Evolutionary conservation across 257 asterid species (phyloP).

Genomic region (Nyctanthes arbortristis): DNA sequence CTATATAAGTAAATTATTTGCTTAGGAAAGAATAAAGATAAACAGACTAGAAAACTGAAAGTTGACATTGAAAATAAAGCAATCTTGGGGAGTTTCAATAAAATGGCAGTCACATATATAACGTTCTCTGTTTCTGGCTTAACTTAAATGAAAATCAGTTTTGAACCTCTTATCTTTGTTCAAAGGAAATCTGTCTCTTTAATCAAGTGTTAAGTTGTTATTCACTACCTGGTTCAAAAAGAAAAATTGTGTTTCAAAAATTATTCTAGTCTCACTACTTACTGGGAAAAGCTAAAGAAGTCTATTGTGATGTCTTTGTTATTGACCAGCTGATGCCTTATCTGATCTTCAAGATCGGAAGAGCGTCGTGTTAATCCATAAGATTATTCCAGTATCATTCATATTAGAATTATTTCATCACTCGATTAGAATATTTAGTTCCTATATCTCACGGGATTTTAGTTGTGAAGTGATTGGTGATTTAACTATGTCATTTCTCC

Average conservation of each 20-base stretch:
- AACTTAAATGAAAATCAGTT: neutral
- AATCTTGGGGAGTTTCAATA: neutral
- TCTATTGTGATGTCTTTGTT: neutral
- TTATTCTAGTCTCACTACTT: neutral
- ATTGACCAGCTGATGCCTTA: neutral
- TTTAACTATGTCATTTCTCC: conserved; percentile 22
- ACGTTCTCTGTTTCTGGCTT: neutral
- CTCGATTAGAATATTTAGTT: conserved; percentile 2
- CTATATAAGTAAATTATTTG: conserved; percentile 19
- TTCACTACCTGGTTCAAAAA: neutral
- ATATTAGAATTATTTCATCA: neutral
- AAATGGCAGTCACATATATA: neutral
- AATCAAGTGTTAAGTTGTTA: neutral
- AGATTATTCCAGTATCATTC: neutral
- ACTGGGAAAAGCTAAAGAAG: neutral
- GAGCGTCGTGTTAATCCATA: neutral
- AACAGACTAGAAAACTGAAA: neutral
- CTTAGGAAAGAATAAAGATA: conserved; percentile 6
- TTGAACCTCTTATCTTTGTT: neutral
- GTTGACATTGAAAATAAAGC: neutral
- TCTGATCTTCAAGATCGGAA: neutral
- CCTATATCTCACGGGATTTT: conserved; percentile 10
- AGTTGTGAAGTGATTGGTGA: conserved; percentile 7
- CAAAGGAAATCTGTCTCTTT: neutral
- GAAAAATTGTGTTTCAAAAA: neutral